Conservation (phyloP, 2,329 filamentous ascomycete species). For the Aureobasidium leucospermi region DNA sequence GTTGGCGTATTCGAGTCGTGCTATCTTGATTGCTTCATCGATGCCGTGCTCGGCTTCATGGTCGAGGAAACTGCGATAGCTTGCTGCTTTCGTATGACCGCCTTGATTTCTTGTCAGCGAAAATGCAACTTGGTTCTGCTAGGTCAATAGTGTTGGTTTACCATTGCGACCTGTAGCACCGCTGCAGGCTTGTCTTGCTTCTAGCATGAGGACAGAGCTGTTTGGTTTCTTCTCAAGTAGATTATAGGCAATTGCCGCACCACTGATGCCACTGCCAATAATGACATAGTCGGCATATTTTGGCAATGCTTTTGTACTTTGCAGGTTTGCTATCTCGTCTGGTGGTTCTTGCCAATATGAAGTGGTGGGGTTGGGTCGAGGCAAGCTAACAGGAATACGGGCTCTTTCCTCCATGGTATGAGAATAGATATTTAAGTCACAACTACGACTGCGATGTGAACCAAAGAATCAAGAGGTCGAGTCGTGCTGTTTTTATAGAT, state of each 20-base stretch:
- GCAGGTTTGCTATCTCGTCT: constrained; percentile 29
- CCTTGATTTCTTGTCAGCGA: constrained; percentile 17
- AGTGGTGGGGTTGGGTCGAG: constrained; percentile 27
- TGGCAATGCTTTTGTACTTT: constrained; percentile 21
- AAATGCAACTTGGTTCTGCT: no score
- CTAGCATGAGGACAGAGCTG: constrained; percentile 30
- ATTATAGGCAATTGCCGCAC: constrained; percentile 31
- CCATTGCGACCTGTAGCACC: constrained; percentile 37
- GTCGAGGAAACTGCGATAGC: constrained; percentile 45
- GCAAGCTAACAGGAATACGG: constrained; percentile 20
- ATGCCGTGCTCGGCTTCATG: constrained; percentile 41
- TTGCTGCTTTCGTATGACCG: constrained; percentile 44
- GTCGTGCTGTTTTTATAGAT: background rate
- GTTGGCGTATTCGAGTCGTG: constrained; percentile 33
- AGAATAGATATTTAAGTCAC: no score
- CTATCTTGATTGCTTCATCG: constrained; percentile 41
- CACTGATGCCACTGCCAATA: constrained; percentile 35
- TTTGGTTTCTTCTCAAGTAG: constrained; percentile 22
- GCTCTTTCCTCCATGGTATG: constrained; percentile 17
- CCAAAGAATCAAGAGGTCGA: no score
- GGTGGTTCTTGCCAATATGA: constrained; percentile 38
- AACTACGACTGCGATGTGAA: background rate
- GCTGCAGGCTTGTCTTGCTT: constrained; percentile 32
- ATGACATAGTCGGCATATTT: constrained; percentile 29
- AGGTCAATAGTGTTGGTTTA: background rate